Percentiles rank a stretch among this genome's conserved stretches.
Evolutionary conservation across 1,284 basidiomycete genomes (phyloP).

Genomic region (Leccinum angustisporum): DNA sequence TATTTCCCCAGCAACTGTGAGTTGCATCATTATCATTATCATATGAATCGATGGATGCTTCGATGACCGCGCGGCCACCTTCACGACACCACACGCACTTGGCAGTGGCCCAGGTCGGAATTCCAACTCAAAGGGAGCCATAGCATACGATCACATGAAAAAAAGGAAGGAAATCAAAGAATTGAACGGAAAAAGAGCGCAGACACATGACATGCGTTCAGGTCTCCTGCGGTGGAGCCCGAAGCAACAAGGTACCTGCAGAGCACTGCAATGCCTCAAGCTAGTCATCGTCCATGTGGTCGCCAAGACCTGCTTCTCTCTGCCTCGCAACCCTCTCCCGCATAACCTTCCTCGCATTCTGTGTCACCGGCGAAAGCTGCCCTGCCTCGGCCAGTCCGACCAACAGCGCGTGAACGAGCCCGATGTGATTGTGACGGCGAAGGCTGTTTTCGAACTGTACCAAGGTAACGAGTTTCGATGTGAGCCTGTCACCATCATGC

Average conservation of each 20-base stretch:
- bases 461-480: background rate
- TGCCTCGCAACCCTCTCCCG: constrained; percentile 31
- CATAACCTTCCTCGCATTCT: constrained; percentile 39
- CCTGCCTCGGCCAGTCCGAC: constrained; percentile 68
- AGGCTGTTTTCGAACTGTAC: constrained; percentile 79
- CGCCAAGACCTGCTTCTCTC: constrained; percentile 28
- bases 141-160: constrained; percentile 12
- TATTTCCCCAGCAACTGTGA: constrained; percentile 12
- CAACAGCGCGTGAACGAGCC: constrained; percentile 71
- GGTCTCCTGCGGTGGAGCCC: background rate
- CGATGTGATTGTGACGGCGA: constrained; percentile 80
- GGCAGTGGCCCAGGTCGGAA: constrained; percentile 2
- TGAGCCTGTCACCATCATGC: background rate
- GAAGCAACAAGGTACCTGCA: constrained; percentile 3
- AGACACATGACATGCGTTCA: background rate
- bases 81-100: background rate
- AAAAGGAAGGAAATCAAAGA: background rate
- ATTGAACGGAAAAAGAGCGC: constrained; percentile 1
- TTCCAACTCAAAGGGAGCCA: constrained; percentile 3
- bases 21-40: background rate
- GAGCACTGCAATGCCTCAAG: constrained; percentile 1
- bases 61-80: background rate
- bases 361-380: constrained; percentile 48
- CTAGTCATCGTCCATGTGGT: constrained; percentile 32
- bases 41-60: background rate